These are phyloP conservation scores for Mollisia scopiformis DNA, from an alignment of 2,329 filamentous ascomycete species.

Conservation along the genomic window DNA sequence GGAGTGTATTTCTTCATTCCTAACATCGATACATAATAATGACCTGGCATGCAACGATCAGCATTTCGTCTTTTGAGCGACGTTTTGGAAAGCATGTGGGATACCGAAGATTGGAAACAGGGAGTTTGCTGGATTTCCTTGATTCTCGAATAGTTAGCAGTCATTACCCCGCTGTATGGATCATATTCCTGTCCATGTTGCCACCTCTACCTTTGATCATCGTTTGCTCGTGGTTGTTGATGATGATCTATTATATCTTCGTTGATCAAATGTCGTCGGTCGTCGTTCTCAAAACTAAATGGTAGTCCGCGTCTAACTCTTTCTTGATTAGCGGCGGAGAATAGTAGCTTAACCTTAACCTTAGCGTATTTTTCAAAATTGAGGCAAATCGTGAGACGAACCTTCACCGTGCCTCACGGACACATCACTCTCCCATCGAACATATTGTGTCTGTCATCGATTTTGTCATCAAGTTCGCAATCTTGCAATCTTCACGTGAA, in stretches of 20 bases:
- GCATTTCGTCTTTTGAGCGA: background rate
- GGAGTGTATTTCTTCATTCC: background rate
- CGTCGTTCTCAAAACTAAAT: background rate
- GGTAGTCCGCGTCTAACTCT: background rate
- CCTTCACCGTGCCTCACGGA: too few relatives aligned
- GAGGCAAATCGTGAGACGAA: background rate
- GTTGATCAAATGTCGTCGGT: background rate
- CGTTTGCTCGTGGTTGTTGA: background rate
- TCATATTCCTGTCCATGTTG: background rate
- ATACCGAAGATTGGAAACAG: background rate
- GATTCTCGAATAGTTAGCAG: background rate
- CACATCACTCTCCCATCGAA: background rate
- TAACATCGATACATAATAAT: background rate
- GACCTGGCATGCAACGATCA: background rate
- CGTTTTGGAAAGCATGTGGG: background rate
- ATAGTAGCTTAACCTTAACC: background rate
- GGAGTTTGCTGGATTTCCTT: background rate
- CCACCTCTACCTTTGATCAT: background rate
- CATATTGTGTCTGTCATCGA: background rate
- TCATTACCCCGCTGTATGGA: too few relatives aligned
- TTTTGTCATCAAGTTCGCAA: background rate
- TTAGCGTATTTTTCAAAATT: conserved; percentile 5
- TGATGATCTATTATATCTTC: too few relatives aligned
- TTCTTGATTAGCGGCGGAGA: background rate
- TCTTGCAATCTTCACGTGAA: background rate